Evolutionary conservation across 208 protist genomes (phyloP), one percentile per base, ranked within the genome.

Genomic region (Acanthamoeba pearcei): DNA sequence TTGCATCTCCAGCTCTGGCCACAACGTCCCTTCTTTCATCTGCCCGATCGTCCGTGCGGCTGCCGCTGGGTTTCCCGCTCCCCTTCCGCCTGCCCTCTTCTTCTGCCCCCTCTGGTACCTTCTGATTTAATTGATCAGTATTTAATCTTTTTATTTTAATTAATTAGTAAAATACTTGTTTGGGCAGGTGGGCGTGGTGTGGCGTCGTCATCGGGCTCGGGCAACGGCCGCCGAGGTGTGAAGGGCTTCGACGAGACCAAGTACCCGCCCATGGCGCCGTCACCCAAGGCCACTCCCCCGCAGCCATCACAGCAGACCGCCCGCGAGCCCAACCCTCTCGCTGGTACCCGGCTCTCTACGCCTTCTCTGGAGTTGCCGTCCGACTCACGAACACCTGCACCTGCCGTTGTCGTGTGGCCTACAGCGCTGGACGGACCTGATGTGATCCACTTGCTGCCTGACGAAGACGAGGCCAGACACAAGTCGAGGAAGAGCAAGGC

Each of bases 211-310:
- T 53, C 74, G 42, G 42, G 74, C 15, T 82, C 74, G 22, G 22
- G 74, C 19, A 74, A 74, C 29, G 32, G 46, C 3, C 24, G 24
- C n/a, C n/a, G 32, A 0, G 53, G 53, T 17, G 49, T 64, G 12
- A 46, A 64, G 51, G 19, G 53, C 29, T 88, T 88, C 53, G 80
- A 88, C 29, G 80, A 88, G 51, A 88, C 51, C 80, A 88, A 88
- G 80, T 88, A 88, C 80, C 80, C 80, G 32, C 53, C 80, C 13
- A 88, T 88, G 80, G 24, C 27, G 51, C 24, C 80, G 2, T 13
- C 80, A 46, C 38, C 72, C 29, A 55, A 55, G 46, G 42, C 74
- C 46, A 55, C 35, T 24, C 35, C 35, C 1, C 72, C 29, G 15
- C 74, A 83, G 74, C 74, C 24, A 35, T 17, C 46, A 53, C 38